Evolutionary conservation across 2,329 filamentous ascomycete genomes (phyloP).

Genomic region (Xylaria sp.): DNA sequence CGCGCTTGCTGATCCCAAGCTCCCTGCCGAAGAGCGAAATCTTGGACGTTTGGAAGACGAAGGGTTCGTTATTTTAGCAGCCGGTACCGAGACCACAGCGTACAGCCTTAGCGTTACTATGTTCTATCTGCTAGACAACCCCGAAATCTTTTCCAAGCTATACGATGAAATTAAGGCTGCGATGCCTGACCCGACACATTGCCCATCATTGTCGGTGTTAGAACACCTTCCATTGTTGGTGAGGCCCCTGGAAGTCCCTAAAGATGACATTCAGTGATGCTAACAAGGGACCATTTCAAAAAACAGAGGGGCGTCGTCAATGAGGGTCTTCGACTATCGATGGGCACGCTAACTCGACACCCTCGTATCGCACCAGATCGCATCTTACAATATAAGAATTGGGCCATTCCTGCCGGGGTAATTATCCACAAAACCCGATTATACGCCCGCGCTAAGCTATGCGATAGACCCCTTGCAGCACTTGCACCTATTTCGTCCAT

Average conservation of each 20-base stretch:
- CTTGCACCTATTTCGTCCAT: not conserved
- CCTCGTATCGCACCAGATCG: not conserved
- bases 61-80: not conserved
- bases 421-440: too few relatives aligned
- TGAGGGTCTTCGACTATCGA: not conserved
- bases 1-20: not conserved
- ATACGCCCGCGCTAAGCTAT: not conserved
- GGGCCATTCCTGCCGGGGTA: not conserved
- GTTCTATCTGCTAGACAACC: not conserved
- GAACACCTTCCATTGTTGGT: not conserved
- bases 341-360: not conserved
- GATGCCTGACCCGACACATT: not conserved
- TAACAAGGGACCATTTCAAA: too few relatives aligned
- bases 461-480: not conserved
- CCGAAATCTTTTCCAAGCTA: not conserved
- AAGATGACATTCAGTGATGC: not conserved
- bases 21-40: not conserved
- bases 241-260: not conserved
- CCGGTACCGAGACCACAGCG: not conserved
- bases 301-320: not conserved
- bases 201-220: not conserved
- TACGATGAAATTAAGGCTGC: not conserved
- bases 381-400: not conserved
- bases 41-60: not conserved
- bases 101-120: not conserved